Base-by-base conservation (phyloP, 129 eudicot species). In the Chrysanthemum seticuspe region DNA sequence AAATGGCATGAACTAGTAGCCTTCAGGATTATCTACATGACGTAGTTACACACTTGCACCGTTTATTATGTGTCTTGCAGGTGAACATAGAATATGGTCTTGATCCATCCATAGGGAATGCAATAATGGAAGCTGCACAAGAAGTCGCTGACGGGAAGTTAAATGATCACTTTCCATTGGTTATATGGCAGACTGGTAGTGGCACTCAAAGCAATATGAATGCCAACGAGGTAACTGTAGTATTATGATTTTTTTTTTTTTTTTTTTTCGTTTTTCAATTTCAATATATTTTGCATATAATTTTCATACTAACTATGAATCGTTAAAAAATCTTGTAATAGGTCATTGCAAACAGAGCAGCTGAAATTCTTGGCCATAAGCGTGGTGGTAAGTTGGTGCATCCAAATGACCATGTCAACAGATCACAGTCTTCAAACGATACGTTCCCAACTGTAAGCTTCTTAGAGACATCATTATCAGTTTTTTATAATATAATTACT, bases 341-440 rank as follows among this genome's bases (percentile, higher is more conserved):
- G 99, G 99, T 94, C 57, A 94, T 90, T 84, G 99, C 99, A 77
- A 94, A 94, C 68, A 88, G 99, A 88, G 99, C 99, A 21, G 93
- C 99, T 83, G 99, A 94, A 80, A 94, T 94, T 67, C 99, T 94
- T 72, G 99, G 99, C 68, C 96, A 94, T 65, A 78, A 86, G 74
- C 90, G 97, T 36, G 99, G 99, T 73, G 96, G 71, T 19, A 94
- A 94, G 78, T 83, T 77, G 86, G 99, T 94, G 82, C 97, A 94
- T 81, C 98, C 98, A 73, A 94, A 94, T 78, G 99, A 94, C 82
- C 99, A 94, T 79, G 99, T 94, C 52, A 94, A 94, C 81, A 88
- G 97, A 85, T 90, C 98, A 53, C 98, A 94, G 74, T 94, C 99
- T 77, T 94, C 99, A 44, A 94, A 94, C 67, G 99, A 94, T 71